Evolutionary conservation across 495 filamentous ascomycete genomes (phyloP), one percentile per base, ranked within the genome.

Genomic region (Penicillium bialowiezense): DNA sequence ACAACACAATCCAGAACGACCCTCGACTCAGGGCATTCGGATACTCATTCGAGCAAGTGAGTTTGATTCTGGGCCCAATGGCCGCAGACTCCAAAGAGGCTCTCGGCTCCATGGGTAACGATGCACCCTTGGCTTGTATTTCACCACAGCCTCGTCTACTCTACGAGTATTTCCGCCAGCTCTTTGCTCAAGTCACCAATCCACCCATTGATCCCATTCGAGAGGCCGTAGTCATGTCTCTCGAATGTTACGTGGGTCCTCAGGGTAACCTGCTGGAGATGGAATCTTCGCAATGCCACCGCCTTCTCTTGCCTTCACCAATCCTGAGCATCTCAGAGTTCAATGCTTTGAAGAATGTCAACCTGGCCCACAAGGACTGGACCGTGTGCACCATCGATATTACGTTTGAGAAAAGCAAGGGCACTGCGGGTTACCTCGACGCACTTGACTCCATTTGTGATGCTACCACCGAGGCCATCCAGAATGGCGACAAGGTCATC

Each of bases 81-180:
- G 93, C 91, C 48, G 91, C 92, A 21, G 93, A 99, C 56, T 95
- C 96, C 39, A 99, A 99, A 74, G 93, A 99, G 70, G 95, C 93
- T n/a, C 80, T 99, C 21, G 93, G 93, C 28, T 99, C 93, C 46
- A 99, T 99, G 93, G 93, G 93, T 57, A 99, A 99, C 66, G 93
- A 99, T 77, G 90, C 90, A 32, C 93, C 93, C 13, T 73, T 99
- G 56, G 93, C 93, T 21, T 97, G 91, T 68, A 79, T 99, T 54
- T 87, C 93, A 23, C 80, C 85, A 40, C 87, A 93, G 46, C 92
- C 93, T 45, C 90, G 92, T 58, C 77, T 97, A 45, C 82, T 97
- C 33, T 96, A 89, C 65, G 93, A 99, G 68, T 99, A 99, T 70
- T 99, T 97, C 85, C 85, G 95, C 24, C 90, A 99, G 74, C 85